These are phyloP conservation scores for Podospora pseudoanserina DNA, from an alignment of 495 filamentous ascomycete genomes.

Conservation along the genomic window DNA sequence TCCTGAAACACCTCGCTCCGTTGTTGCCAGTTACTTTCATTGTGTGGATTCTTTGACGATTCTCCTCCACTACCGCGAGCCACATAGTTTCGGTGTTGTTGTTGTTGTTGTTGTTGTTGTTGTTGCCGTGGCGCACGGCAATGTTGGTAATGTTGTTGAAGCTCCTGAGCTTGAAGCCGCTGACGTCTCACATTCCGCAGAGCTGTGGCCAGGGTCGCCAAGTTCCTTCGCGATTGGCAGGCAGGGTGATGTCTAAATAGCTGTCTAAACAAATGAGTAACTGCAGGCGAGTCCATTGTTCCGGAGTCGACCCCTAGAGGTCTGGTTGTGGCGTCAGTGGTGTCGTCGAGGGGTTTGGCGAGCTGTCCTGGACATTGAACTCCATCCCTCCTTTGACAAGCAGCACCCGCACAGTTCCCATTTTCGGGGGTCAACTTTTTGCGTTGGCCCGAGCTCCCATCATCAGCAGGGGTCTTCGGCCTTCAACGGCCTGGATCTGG, in stretches of 20 bases:
- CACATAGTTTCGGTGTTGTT: constrained; percentile 28
- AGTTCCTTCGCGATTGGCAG: constrained; percentile 59
- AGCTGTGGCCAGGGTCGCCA: constrained; percentile 39
- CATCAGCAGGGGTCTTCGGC: not conserved
- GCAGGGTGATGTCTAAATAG: constrained; percentile 72
- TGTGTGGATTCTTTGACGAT: constrained; percentile 24
- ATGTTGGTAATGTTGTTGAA: constrained; percentile 22
- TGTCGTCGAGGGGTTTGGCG: not conserved
- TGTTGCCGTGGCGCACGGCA: constrained; percentile 21
- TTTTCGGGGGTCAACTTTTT: constrained; percentile 17
- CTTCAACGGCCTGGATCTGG: not conserved
- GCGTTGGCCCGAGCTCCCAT: constrained; percentile 32
- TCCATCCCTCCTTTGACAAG: constrained; percentile 2
- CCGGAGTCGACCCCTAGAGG: not conserved
- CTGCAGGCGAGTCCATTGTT: constrained; percentile 76
- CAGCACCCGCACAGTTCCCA: not conserved
- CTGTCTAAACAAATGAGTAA: constrained; percentile 75
- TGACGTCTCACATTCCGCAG: constrained; percentile 37
- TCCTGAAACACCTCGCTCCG: constrained; percentile 63
- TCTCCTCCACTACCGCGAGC: constrained; percentile 22
- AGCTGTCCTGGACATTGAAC: constrained; percentile 7
- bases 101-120: constrained; percentile 21
- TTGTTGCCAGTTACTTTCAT: constrained; percentile 72
- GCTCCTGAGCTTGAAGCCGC: constrained; percentile 13
- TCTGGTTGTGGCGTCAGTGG: constrained; percentile 1